Base-by-base conservation (phyloP, 2,329 filamentous ascomycete genomes). In the Scytalidium lignicola region DNA sequence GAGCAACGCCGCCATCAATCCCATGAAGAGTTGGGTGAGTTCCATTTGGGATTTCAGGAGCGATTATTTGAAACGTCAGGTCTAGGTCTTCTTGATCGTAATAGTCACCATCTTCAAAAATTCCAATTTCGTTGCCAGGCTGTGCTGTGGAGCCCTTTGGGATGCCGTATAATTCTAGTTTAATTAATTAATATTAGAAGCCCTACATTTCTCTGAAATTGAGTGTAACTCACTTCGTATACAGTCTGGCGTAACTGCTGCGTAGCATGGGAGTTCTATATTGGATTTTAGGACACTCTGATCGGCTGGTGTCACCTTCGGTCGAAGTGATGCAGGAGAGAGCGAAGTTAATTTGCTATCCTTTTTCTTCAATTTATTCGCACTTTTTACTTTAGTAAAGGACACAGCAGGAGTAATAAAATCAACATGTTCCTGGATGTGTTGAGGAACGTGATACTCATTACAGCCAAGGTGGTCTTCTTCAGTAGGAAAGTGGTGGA, bases 401-500 rank as follows among this genome's bases (percentile, higher is more conserved):
- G 53, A 53, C 17, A 51, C 50, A 19, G 55, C 53, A 0, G 77
- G 77, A 0, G 72, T 79, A 41, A 80, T 73, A 60, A 78, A 80
- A 62, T 80, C 76, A 46, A 80, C 66, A 49, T 80, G 74, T 3
- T 64, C 51, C 41, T 67, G 66, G 12, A 80, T 52, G 28, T 70
- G 57, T 28, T 67, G 65, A 0, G 76, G 76, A 8, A 79, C 63
- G 48, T 75, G 73, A 58, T 78, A 77, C 55, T 66, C 61, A 17
- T 65, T 62, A 39, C 44, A 51, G 19, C 41, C 50, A 12, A 49
- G 46, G 29, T 52, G 41, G 19, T 28, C 18, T 41, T 45, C 65
- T 46, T 73, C 77, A 23, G 75, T 62, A n/a, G 15, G 10, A 6
- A 71, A 70, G 61, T 83, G 79, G 60, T 84, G 79, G 21, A 32